These are phyloP conservation scores for Termitomyces sp. DNA, from an alignment of 768 basidiomycete species.

Conservation along the genomic window DNA sequence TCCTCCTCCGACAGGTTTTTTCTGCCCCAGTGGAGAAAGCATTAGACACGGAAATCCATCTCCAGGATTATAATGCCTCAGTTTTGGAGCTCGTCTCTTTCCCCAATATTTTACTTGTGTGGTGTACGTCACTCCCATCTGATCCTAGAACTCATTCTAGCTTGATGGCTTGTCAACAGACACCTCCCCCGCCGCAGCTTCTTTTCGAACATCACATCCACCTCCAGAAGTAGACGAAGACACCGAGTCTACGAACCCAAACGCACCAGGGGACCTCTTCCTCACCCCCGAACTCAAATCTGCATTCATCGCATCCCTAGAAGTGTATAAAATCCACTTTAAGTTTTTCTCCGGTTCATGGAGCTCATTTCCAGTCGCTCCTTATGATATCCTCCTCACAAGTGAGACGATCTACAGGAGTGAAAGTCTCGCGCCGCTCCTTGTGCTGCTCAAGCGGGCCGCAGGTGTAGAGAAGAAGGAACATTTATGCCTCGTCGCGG, in stretches of 20 bases:
- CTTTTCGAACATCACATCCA: conserved; percentile 30
- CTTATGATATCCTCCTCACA: conserved; percentile 74
- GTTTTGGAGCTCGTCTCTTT: conserved; percentile 76
- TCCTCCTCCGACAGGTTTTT: conserved; percentile 61
- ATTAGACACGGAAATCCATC: conserved; percentile 48
- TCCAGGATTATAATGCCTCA: conserved; percentile 90
- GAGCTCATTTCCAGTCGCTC: conserved; percentile 42
- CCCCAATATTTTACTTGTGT: conserved; percentile 72
- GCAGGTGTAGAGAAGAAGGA: conserved; percentile 23
- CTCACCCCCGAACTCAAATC: conserved; percentile 58
- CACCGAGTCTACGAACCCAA: conserved; percentile 17
- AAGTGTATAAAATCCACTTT: conserved; percentile 48
- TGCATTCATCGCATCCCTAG: conserved; percentile 61
- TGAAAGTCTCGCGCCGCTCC: conserved; percentile 56
- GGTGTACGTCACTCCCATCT: conserved; percentile 54
- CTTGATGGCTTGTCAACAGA: conserved; percentile 32
- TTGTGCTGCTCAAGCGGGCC: conserved; percentile 38
- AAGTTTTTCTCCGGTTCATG: conserved; percentile 84
- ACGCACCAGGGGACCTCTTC: conserved; percentile 40
- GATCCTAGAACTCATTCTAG: background rate
- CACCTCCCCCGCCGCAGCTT: conserved; percentile 49
- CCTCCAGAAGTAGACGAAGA: conserved; percentile 8
- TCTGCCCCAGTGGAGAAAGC: conserved; percentile 15
- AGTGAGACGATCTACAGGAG: conserved; percentile 90
- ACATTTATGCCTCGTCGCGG: conserved; percentile 70